Evolutionary conservation across 2,329 filamentous ascomycete species (phyloP), one percentile per base, ranked within the genome.

Genomic region (Clonostachys sp.): DNA sequence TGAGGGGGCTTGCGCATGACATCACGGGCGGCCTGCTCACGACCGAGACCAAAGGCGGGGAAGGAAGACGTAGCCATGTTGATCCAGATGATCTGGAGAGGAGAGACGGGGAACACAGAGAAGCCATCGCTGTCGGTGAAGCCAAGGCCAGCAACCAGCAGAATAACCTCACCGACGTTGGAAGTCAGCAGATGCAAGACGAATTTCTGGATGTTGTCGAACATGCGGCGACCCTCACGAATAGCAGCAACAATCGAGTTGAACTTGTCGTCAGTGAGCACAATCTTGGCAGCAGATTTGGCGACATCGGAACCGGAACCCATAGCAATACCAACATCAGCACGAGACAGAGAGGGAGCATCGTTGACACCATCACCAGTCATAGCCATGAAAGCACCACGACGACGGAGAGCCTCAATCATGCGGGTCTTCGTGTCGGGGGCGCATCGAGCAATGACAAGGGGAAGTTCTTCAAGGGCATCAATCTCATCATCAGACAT

Each of bases 1-100:
- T 92, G 88, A 0, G 91, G 91, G 8, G 89, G 88, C 45, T 89
- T 84, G 52, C 78, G 72, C 80, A 95, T 89, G 51, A 95, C 84
- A 60, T 92, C 87, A 3, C 80, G 77, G 0, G 84, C 81, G 0
- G 89, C 88, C 41, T 77, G 71, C 65, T 95, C 90, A 55, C 90
- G 86, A 17, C 90, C 89, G 1, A 96, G 80, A 41, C 90, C 91
- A 71, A 96, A 94, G 49, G 91, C 91, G 2, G 90, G 90, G 64
- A 94, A 83, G 2, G 86, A 88, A 39, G 88, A 92, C 0, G 91
- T 96, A 47, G 94, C 80, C 87, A 95, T 92, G 66, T 95, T 95
- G 64, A 96, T 89, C 90, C 89, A 96, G 50, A 96, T 79, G 52
- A 95, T 92, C 57, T 95, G 85, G 12, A 95, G 82, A 1, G 91